Percentiles rank a stretch among this genome's conserved stretches.
Evolutionary conservation across 1,284 basidiomycete species (phyloP).

Genomic region (Pyrrhoderma noxium): DNA sequence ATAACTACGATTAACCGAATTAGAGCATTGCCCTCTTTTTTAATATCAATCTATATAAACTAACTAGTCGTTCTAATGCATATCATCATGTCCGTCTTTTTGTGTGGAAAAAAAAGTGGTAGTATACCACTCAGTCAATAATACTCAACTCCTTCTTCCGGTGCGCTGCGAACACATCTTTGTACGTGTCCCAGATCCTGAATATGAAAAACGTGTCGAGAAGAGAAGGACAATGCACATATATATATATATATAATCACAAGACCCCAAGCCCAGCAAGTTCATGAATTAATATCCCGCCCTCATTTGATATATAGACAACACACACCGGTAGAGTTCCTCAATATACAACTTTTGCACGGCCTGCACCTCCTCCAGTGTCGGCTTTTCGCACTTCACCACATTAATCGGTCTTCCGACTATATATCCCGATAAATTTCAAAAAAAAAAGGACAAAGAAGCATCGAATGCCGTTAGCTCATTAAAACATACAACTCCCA

Average conservation of each 20-base stretch:
- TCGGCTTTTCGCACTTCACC: slow-evolving; percentile 70
- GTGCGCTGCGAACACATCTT: slow-evolving; percentile 76
- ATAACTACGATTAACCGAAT: too few species aligned
- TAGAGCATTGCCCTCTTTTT: too few species aligned
- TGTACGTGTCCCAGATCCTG: slow-evolving; percentile 94
- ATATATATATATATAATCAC: too few species aligned
- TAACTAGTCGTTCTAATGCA: too few species aligned
- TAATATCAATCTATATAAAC: too few species aligned
- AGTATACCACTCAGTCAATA: slow-evolving; percentile 49
- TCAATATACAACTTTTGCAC: slow-evolving; percentile 87
- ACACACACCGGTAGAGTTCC: slow-evolving; percentile 75
- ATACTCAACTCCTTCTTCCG: slow-evolving; percentile 67
- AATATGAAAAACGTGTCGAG: slow-evolving; percentile 3
- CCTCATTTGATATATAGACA: not conserved
- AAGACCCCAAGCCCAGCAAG: not conserved
- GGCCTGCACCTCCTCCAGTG: slow-evolving; percentile 71
- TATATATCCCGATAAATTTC: slow-evolving; percentile 24
- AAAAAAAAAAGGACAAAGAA: not conserved
- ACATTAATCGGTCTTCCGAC: slow-evolving; percentile 88
- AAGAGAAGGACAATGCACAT: not conserved
- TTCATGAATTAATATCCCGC: not conserved
- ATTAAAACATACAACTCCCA: not conserved
- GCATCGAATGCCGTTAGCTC: not conserved
- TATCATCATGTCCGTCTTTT: too few species aligned
- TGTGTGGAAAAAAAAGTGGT: too few species aligned